These are phyloP conservation scores for Fusarium sp. DNA, from an alignment of 2,329 filamentous ascomycete genomes.

Conservation along the genomic window DNA sequence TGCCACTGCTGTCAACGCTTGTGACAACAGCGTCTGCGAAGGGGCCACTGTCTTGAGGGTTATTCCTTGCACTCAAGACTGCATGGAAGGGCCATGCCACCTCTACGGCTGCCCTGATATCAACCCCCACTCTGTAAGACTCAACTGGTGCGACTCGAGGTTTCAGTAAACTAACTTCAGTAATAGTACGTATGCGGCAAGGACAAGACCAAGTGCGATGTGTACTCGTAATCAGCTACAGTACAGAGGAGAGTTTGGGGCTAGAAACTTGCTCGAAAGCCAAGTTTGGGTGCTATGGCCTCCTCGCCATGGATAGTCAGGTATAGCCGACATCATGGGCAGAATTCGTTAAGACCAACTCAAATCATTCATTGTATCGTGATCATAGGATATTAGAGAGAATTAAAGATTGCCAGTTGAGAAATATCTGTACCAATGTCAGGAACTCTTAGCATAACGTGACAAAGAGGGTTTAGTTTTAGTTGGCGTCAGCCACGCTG, in stretches of 20 bases:
- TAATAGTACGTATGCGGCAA: constrained; percentile 11
- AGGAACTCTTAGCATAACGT: no score
- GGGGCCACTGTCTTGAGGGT: background rate
- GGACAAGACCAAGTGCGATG: constrained; percentile 14
- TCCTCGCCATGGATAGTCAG: no score
- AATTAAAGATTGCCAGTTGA: background rate
- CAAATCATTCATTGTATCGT: background rate
- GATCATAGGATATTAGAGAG: background rate
- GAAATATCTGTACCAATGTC: no score
- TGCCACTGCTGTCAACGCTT: background rate
- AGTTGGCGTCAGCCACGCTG: background rate
- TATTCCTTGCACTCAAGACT: constrained; percentile 4
- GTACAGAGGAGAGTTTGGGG: no score
- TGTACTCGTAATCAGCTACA: background rate
- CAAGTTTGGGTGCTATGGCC: no score
- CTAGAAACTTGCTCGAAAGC: no score
- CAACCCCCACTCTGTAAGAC: constrained; percentile 3
- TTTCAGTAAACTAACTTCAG: accelerated
- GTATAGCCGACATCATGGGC: background rate
- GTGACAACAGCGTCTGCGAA: background rate
- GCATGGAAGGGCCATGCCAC: constrained; percentile 10
- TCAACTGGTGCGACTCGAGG: no score
- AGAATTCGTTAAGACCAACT: background rate
- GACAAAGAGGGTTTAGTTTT: background rate
- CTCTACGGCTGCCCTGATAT: background rate